Evolutionary conservation across 2,329 filamentous ascomycete species (phyloP), one percentile per base, ranked within the genome.

Genomic region (Periglandula ipomoeae): DNA sequence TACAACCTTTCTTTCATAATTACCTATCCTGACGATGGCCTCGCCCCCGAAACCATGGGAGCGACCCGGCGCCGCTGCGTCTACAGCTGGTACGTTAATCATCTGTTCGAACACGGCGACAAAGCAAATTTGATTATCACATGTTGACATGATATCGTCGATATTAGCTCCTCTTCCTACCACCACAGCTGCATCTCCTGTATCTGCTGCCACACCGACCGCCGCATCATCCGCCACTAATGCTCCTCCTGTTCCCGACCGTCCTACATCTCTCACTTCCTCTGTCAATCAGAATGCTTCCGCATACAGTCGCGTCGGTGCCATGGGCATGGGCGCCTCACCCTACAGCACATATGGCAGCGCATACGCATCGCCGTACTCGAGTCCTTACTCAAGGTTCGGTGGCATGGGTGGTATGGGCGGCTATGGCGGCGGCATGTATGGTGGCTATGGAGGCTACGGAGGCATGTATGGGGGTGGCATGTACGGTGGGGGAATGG

Each of bases 1-100:
- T 3, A 7, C 30, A n/a, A 3, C 7, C 20, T 35, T 4, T 24
- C 13, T 23, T 17, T 20, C 3, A n/a, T 22, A 3, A n/a, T n/a
- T 17, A 13, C 22, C 30, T 49, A n/a, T 45, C n/a, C 15, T 2
- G 27, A 32, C 24, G 11, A 82, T 82, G 76, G 79, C 79, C 55
- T 96, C 91, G 67, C 93, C 93, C 63, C 93, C 93, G 49, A 98
- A 98, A 71, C 93, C 93, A 42, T 98, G 93, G 93, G 93, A 98
- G 72, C 81, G 85, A 67, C 78, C 84, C 56, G 85, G 84, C 68
- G 78, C 80, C 53, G 74, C 74, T 57, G 62, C 71, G 56, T 43
- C 54, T 61, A 62, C 63, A 73, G 61, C 51, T 3, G 67, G 78
- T 82, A 70, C 60, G 73, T 70, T 52, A 11, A 44, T 20, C 26